Percentiles rank a stretch among this genome's conserved stretches.
These are phyloP conservation scores for Actinidia polygama DNA, from an alignment of 179 eudicot species.

Conservation along the genomic window DNA sequence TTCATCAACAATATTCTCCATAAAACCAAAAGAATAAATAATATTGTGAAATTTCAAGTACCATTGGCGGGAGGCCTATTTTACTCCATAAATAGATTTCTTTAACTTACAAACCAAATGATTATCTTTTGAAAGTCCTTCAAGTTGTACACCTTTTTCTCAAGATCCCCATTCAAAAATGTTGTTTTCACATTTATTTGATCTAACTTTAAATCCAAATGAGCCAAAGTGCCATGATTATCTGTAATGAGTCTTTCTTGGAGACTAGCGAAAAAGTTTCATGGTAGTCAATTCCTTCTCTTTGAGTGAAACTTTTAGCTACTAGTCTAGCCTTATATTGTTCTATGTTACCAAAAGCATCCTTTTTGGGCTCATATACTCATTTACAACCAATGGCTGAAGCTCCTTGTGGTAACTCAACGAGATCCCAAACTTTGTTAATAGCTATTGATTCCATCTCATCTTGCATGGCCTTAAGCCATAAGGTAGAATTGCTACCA, in stretches of 20 bases:
- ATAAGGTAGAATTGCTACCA: not conserved
- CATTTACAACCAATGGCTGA: not conserved
- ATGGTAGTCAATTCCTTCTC: not conserved
- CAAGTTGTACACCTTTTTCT: no score
- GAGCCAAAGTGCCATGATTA: not conserved
- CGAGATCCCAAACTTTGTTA: not conserved
- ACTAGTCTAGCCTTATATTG: no score
- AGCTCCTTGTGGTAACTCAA: not conserved
- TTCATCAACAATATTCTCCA: not conserved
- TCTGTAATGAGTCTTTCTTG: not conserved
- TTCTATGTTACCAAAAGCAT: no score
- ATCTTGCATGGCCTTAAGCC: not conserved
- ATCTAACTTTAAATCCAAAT: not conserved
- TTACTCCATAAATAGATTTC: no score
- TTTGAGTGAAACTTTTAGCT: no score
- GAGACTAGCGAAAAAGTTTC: not conserved
- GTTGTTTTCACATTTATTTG: not conserved
- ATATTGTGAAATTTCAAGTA: not conserved
- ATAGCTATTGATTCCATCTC: not conserved
- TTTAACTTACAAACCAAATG: no score
- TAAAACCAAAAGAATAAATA: no score
- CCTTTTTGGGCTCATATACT: not conserved
- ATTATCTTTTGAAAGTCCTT: no score
- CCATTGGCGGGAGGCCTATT: no score
- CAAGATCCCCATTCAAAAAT: no score